Base-by-base conservation (phyloP, 352 stramenopile species). In the Phytophthora rubi region DNA sequence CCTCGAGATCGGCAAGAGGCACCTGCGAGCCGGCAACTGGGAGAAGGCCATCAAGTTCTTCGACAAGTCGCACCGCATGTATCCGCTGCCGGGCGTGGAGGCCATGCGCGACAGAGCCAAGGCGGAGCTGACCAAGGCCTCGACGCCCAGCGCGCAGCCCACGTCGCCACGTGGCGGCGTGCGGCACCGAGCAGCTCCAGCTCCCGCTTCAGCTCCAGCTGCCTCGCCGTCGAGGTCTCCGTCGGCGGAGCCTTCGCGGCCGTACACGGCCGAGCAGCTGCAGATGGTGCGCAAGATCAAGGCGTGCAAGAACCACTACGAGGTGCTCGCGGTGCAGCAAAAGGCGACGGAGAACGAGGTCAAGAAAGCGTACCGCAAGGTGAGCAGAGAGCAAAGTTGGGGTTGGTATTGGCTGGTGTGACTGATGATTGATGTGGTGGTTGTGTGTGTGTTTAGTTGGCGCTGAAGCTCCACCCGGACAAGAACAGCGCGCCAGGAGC, bases 401-500 rank as follows among this genome's bases (percentile, higher is more conserved):
- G 9, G 18, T 47, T 33, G 4, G 21, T 55, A 54, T 13, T 58
- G 59, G 21, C 13, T 61, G 16, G 28, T 26, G 44, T 33, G 37
- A 21, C 2, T 53, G 18, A 23, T 64, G 23, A 7, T 75, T 71
- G 39, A 67, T 39, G 2, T 54, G 15, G 12, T 55, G 16, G 33
- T 54, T 53, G 12, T 69, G 2, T 64, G 9, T 39, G 33, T 65
- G 4, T 70, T n/a, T 76, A 97, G 88, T 79, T 97, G 45, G 92
- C 92, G 18, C 70, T 97, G 7, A 97, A 96, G 70, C 71, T 97
- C 7, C 92, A 98, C 72, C 92, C 92, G 0, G 92, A 98, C 71
- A 98, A 98, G 80, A 99, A 99, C 81, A 97, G 90, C 12, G 97
- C 97, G 0, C 97, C 96, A 1, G 91, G 97, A 44, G 96, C 97